These are phyloP conservation scores for Datisca glomerata DNA, from an alignment of 306 rosid species.

Conservation along the genomic window DNA sequence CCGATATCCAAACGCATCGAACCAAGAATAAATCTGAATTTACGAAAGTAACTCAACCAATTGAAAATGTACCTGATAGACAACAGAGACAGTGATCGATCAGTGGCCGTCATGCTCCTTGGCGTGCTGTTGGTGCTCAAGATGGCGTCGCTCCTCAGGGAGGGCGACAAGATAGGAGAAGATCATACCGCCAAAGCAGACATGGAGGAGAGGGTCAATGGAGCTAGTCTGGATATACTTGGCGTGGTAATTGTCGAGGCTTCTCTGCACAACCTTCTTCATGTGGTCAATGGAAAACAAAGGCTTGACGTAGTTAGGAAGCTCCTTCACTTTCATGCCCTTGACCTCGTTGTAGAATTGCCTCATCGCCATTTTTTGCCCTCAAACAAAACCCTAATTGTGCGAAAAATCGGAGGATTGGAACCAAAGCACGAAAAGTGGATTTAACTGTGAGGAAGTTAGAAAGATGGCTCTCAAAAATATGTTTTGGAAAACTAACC, in stretches of 20 bases:
- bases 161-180: conserved; percentile 69
- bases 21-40: background rate
- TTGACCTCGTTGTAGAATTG: conserved; percentile 54
- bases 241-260: conserved; percentile 54
- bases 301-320: conserved; percentile 55
- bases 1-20: too few relatives aligned
- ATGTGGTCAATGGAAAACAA: conserved; percentile 31
- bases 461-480: too few relatives aligned
- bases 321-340: conserved; percentile 51
- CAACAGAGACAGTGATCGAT: conserved; percentile 2
- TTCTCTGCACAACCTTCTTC: conserved; percentile 32
- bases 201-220: conserved; percentile 37
- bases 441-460: too few relatives aligned
- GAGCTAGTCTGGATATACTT: conserved; percentile 74
- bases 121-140: conserved; percentile 51
- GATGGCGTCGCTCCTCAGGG: conserved; percentile 79
- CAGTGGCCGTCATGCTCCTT: conserved; percentile 51
- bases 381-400: conserved; percentile 15
- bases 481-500: too few relatives aligned
- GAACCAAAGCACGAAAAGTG: too few relatives aligned
- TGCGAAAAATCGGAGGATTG: too few relatives aligned
- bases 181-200: conserved; percentile 68
- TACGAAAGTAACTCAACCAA: background rate
- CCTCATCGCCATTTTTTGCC: conserved; percentile 46
- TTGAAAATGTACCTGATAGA: conserved; percentile 1